phyloP scores from a whole-genome alignment of 169 alveolate genomes.

The Plasmodium billcollinsi region DNA sequence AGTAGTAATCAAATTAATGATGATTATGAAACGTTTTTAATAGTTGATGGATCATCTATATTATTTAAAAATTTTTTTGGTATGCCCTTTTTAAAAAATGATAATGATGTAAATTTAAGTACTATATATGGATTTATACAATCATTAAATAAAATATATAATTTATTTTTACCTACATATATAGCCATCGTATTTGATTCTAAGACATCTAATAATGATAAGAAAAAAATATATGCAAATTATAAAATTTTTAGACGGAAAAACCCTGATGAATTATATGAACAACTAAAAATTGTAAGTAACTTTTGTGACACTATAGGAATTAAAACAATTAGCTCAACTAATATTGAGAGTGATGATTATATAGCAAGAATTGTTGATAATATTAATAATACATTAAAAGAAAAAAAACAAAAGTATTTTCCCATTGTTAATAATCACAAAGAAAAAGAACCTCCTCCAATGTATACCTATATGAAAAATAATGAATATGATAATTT shows the following conservation, averaged over 20 bases:
- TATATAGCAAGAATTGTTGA: constrained; percentile 81
- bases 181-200: constrained; percentile 84
- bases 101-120: constrained; percentile 82
- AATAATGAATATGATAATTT: too few relatives aligned
- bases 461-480: too few relatives aligned
- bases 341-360: constrained; percentile 85
- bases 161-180: constrained; percentile 81
- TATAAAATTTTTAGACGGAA: constrained; percentile 82
- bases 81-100: constrained; percentile 82
- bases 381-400: constrained; percentile 66
- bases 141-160: constrained; percentile 80
- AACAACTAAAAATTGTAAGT: constrained; percentile 82
- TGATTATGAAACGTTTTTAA: constrained; percentile 71
- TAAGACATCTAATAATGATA: constrained; percentile 83
- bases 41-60: constrained; percentile 85
- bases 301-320: constrained; percentile 85
- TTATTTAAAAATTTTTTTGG: constrained; percentile 86
- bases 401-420: not conserved
- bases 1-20: constrained; percentile 1
- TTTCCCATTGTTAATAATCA: not conserved
- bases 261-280: constrained; percentile 79
- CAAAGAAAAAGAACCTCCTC: not conserved
- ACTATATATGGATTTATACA: constrained; percentile 86
- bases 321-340: constrained; percentile 79
- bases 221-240: constrained; percentile 84